Evolutionary conservation across 768 basidiomycete species (phyloP), one percentile per base, ranked within the genome.

Genomic region (Hydnomerulius pinastri): DNA sequence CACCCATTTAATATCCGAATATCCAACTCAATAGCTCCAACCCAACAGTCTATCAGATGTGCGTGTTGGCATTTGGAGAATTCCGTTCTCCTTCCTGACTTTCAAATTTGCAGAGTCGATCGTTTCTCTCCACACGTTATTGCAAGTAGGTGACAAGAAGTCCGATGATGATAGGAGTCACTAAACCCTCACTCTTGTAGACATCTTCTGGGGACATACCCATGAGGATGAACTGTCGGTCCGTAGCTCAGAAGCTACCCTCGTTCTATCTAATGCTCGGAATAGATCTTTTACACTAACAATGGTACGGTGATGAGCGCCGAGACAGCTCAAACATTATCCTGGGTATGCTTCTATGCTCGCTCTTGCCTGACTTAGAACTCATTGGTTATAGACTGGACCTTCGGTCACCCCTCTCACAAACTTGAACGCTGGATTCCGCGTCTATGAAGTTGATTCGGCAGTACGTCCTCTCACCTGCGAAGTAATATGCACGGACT

Each of bases 61-160:
- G 37, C 41, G 32, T 8, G 15, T 18, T 21, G 20, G 17, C 30
- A 21, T 25, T 40, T 25, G 33, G 46, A 51, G 68, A 45, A 17
- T 9, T 24, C 4, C 43, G 3, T 0, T 21, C 18, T 35, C 23
- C 29, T 27, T 37, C 23, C 36, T 54, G 29, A 49, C 28, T 10
- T 53, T 30, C 18, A 44, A 21, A 6, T 46, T 36, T 28, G 35
- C 43, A 87, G 86, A 47, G 81, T 89, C 48, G 86, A 89, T 58
- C 83, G 86, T n/a, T 89, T 77, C 66, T 83, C 86, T 7, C 86
- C 86, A 25, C 87, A 89, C 58, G 86, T 88, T 47, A 85, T 89
- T 53, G 83, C 86, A 37, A 85, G 84, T 86, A 46, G 36, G 84
- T 75, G 36, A n/a, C 10, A n/a, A 12, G 24, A 20, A 17, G 30